These are phyloP conservation scores for Leishmania amazonensis DNA, from an alignment of 208 protist species.

Conservation along the genomic window DNA sequence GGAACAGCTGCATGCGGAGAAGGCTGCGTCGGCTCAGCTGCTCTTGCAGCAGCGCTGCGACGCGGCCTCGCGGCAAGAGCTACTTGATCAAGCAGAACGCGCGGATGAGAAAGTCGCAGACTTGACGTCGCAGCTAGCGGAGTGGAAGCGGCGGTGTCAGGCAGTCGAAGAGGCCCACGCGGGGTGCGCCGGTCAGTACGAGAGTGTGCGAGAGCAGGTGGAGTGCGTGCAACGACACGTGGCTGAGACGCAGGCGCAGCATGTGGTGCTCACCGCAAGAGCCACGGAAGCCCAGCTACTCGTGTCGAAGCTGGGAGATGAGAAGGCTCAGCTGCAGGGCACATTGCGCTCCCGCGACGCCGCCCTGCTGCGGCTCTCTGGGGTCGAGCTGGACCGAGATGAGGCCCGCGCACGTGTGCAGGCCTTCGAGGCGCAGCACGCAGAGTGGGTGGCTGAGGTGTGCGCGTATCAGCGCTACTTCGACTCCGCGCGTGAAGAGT, in stretches of 20 bases:
- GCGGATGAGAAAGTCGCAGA: constrained; percentile 19
- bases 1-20: constrained; percentile 31
- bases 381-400: constrained; percentile 20
- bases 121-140: constrained; percentile 23
- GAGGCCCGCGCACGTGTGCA: constrained; percentile 27
- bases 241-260: constrained; percentile 10
- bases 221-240: constrained; percentile 4
- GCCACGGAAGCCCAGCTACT: constrained; percentile 15
- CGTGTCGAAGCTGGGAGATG: constrained; percentile 15
- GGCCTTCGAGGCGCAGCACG: constrained; percentile 21
- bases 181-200: constrained; percentile 3
- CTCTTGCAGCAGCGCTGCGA: constrained; percentile 30
- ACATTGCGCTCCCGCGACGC: constrained; percentile 5
- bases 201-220: constrained; percentile 17
- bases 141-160: constrained; percentile 20
- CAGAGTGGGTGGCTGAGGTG: constrained; percentile 7
- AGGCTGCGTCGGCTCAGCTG: constrained; percentile 26
- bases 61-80: constrained; percentile 12
- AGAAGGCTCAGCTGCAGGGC: constrained; percentile 23
- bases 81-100: constrained; percentile 15
- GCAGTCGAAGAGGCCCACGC: constrained; percentile 8
- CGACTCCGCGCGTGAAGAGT: constrained; percentile 8
- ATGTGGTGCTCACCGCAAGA: not conserved
- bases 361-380: constrained; percentile 20
- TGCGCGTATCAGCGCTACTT: constrained; percentile 3